These are phyloP conservation scores for Pseudognaphalium luteoalbum DNA, from an alignment of 129 eudicot genomes.

Conservation along the genomic window DNA sequence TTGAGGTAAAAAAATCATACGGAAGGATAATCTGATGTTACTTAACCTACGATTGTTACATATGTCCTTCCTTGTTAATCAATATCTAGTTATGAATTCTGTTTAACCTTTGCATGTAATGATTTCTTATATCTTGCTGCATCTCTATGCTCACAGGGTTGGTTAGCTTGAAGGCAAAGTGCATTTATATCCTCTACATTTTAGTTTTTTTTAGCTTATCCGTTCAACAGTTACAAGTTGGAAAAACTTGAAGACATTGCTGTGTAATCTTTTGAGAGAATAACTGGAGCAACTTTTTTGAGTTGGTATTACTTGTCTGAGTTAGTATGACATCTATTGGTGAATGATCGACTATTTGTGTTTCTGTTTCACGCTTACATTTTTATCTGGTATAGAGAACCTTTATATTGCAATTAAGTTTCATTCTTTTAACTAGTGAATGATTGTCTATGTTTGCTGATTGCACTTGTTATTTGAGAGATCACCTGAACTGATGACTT, in stretches of 20 bases:
- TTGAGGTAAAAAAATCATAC: too few species aligned
- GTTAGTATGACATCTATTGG: neutral
- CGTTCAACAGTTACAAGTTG: constrained; percentile 13
- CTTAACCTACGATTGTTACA: neutral
- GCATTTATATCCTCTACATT: neutral
- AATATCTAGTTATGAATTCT: neutral
- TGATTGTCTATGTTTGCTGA: neutral
- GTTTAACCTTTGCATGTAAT: neutral
- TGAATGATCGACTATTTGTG: constrained; percentile 2
- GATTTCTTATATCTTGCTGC: neutral
- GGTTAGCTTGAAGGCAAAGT: constrained; percentile 6
- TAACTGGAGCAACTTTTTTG: constrained; percentile 8
- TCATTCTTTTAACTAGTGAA: neutral
- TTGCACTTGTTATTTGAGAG: neutral
- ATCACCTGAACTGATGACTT: neutral
- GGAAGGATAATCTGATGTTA: neutral
- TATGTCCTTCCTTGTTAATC: neutral
- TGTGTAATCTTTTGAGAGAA: constrained; percentile 9
- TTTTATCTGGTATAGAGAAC: constrained; percentile 1
- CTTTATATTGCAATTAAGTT: neutral
- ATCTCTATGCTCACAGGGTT: neutral
- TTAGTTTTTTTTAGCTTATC: neutral
- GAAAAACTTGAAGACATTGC: neutral
- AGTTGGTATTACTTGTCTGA: neutral
- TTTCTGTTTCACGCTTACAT: neutral